Conservation (phyloP, 441 rosid species). For the Sinapis alba region DNA sequence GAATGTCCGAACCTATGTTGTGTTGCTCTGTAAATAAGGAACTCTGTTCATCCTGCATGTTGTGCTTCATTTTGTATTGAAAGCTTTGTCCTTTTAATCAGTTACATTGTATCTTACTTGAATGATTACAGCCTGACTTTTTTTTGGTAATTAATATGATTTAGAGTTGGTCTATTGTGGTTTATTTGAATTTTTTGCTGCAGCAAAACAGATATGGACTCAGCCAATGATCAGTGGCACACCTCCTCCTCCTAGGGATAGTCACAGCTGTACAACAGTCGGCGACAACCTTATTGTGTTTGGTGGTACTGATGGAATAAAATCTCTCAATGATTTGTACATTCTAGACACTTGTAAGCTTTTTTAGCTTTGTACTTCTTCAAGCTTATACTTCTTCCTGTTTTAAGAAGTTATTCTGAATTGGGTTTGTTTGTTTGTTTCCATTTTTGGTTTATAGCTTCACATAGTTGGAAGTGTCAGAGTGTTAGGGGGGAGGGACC, state of each 20-base stretch:
- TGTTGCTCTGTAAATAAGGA: background rate
- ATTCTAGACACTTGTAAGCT: slow-evolving; percentile 84
- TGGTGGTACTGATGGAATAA: slow-evolving; percentile 93
- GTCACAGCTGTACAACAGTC: slow-evolving; percentile 83
- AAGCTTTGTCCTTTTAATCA: background rate
- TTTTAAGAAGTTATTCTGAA: slow-evolving; percentile 13
- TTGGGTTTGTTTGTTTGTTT: slow-evolving; percentile 4
- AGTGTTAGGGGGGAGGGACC: slow-evolving; percentile 92
- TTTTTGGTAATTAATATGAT: slow-evolving; percentile 15
- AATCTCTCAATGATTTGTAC: slow-evolving; percentile 80
- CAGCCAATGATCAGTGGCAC: slow-evolving; percentile 73
- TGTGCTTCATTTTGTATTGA: background rate
- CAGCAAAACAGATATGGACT: slow-evolving; percentile 85
- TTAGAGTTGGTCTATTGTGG: slow-evolving; percentile 3
- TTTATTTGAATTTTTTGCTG: slow-evolving; percentile 34
- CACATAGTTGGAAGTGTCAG: slow-evolving; percentile 86
- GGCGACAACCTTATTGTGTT: slow-evolving; percentile 77
- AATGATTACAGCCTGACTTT: background rate
- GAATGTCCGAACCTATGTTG: background rate
- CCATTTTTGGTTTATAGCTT: slow-evolving; percentile 50
- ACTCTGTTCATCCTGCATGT: slow-evolving; percentile 24
- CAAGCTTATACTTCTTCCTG: background rate
- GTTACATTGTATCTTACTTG: background rate
- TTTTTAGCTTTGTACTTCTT: slow-evolving; percentile 13
- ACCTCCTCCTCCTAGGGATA: slow-evolving; percentile 87